Base-by-base conservation (phyloP, 371 early-diverging fungal genomes). In the Lichtheimia corymbifera region DNA sequence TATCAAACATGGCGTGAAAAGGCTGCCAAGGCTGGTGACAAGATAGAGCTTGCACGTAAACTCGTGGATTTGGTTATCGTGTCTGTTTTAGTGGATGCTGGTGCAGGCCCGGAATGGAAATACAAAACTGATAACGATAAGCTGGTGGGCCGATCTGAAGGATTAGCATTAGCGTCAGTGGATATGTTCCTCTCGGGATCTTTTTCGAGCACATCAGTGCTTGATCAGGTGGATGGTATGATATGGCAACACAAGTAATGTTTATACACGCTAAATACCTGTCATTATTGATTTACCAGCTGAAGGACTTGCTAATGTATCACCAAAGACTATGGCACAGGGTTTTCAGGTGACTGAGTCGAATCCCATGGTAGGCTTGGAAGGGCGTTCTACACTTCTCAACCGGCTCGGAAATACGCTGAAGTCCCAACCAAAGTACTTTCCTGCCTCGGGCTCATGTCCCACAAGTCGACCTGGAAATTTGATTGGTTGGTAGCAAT, bases 81-180 rank as follows among this genome's bases (percentile, higher is more conserved):
- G 0, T 93, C 93, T 2, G 97, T 97, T 5, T 79, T 97, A 22
- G 76, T 97, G 9, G 97, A 97, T 69, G 97, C 97, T 9, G 97
- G 97, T 0, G 97, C 97, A 1, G 97, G 97, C 4, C 83, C 82
- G 63, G 55, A 64, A 7, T 97, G 96, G 96, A 75, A 67, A 20
- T 95, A 87, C 73, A 68, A 68, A 45, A 87, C 85, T 30, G 52
- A 49, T 27, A 20, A 42, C 2, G 74, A 72, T 5, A 55, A 63
- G 20, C 64, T 62, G 25, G 63, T 83, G 9, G 85, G 91, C 5
- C 79, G 97, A 22, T 91, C 93, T 0, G 97, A 97, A 68, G 97
- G 96, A 0, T 72, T 97, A 30, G 97, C 91, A 0, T 67, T 97
- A 41, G 97, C 96, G 0, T 88, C 93, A 0, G 77, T 91, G 58